Evolutionary conservation across 192 early-diverging fungal genomes (phyloP).

Genomic region (Backusella westeae): DNA sequence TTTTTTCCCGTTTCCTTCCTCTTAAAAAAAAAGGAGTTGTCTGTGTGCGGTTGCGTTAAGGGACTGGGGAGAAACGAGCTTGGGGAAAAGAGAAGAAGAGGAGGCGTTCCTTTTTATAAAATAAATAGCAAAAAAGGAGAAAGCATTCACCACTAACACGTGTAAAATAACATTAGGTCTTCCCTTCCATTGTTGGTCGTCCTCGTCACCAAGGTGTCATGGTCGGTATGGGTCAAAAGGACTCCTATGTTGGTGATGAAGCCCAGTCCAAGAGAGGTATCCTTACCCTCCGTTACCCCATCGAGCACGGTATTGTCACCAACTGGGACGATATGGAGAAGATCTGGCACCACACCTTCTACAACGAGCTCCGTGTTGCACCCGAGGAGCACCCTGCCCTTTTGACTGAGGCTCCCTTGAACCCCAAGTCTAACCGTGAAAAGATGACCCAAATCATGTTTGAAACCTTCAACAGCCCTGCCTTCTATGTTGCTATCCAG

Average conservation of each 20-base stretch:
- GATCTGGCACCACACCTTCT: constrained; percentile 97
- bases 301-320: constrained; percentile 89
- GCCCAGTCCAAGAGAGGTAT: constrained; percentile 90
- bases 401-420: constrained; percentile 95
- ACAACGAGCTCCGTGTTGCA: constrained; percentile 96
- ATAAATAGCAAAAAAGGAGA: not conserved
- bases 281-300: constrained; percentile 82
- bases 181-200: constrained; percentile 83
- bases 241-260: constrained; percentile 89
- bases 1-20: not conserved
- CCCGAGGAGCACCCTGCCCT: constrained; percentile 97
- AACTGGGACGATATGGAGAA: constrained; percentile 96
- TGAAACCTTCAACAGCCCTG: constrained; percentile 95
- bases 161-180: constrained; percentile 52
- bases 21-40: not conserved
- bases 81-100: not conserved
- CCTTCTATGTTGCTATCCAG: constrained; percentile 96
- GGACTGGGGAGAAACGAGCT: not conserved
- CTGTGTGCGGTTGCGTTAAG: not conserved
- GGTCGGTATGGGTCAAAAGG: constrained; percentile 92
- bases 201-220: constrained; percentile 86
- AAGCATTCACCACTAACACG: not conserved
- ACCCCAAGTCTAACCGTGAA: constrained; percentile 97
- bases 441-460: constrained; percentile 99
- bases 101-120: not conserved